Percentiles rank a stretch among this genome's conserved stretches.
Conservation (phyloP, 352 stramenopile species). For the Globisporangium megalacanthum region DNA sequence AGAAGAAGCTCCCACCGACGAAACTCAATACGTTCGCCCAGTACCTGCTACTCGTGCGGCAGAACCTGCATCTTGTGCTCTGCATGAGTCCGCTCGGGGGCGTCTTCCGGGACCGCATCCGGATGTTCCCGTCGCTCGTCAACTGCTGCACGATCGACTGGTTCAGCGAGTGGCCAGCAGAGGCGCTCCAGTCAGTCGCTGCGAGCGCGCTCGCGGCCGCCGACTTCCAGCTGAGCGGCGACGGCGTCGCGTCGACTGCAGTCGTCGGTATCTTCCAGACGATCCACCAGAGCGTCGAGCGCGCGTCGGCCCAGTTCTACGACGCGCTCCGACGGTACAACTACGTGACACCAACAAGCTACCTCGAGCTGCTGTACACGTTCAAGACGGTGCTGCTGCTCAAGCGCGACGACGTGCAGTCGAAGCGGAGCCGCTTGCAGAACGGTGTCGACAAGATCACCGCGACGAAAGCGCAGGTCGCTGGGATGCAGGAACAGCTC, state of each 20-base stretch:
- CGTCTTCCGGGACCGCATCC: slow-evolving; percentile 89
- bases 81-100: slow-evolving; percentile 91
- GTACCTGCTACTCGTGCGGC: slow-evolving; percentile 89
- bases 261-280: slow-evolving; percentile 80
- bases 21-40: slow-evolving; percentile 95
- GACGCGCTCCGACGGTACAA: slow-evolving; percentile 86
- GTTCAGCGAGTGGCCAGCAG: slow-evolving; percentile 85
- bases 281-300: slow-evolving; percentile 90
- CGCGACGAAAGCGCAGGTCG: slow-evolving; percentile 89
- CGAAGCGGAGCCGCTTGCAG: slow-evolving; percentile 78
- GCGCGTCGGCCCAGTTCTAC: slow-evolving; percentile 77
- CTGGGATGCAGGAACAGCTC: slow-evolving; percentile 88
- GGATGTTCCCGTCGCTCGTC: slow-evolving; percentile 87
- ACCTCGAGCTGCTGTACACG: slow-evolving; percentile 90
- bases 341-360: slow-evolving; percentile 94
- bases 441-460: slow-evolving; percentile 93
- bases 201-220: slow-evolving; percentile 48
- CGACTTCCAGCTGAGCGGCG: slow-evolving; percentile 54
- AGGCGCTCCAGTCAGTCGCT: slow-evolving; percentile 78
- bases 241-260: slow-evolving; percentile 27
- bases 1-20: slow-evolving; percentile 87
- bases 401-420: slow-evolving; percentile 88
- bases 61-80: slow-evolving; percentile 91
- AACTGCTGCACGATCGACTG: slow-evolving; percentile 89
- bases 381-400: slow-evolving; percentile 89